phyloP scores from a whole-genome alignment of 2,329 filamentous ascomycete genomes.

The Aspergillus pseudotamarii region DNA sequence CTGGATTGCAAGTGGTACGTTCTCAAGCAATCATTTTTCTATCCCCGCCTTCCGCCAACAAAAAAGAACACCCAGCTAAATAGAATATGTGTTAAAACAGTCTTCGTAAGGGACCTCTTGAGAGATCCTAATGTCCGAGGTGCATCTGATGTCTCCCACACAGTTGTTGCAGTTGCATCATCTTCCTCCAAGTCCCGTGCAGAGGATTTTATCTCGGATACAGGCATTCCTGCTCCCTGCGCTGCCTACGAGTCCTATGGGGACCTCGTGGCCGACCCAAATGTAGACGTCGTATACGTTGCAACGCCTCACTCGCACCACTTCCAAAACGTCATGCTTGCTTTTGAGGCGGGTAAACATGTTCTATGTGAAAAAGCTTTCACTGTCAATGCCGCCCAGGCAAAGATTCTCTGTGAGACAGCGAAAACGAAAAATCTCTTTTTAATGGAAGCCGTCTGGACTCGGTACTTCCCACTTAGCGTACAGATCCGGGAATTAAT shows the following conservation, averaged over 20 bases:
- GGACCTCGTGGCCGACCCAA: constrained; percentile 75
- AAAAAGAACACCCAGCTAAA: not conserved
- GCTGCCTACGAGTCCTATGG: constrained; percentile 79
- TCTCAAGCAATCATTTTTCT: not conserved
- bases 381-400: constrained; percentile 79
- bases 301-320: constrained; percentile 91
- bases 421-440: constrained; percentile 74
- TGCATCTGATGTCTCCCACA: constrained; percentile 73
- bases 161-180: constrained; percentile 77
- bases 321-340: constrained; percentile 88
- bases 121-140: constrained; percentile 70
- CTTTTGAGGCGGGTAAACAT: constrained; percentile 79
- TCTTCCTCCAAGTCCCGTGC: constrained; percentile 73
- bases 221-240: constrained; percentile 68
- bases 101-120: constrained; percentile 76
- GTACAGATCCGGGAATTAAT: constrained; percentile 64
- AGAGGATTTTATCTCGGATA: constrained; percentile 70
- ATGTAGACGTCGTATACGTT: constrained; percentile 85
- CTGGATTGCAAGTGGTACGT: constrained; percentile 45
- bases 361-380: constrained; percentile 91
- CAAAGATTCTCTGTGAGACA: constrained; percentile 69
- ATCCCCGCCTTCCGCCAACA: not conserved
- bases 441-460: constrained; percentile 90
- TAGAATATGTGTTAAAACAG: constrained; percentile 31
- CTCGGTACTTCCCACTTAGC: constrained; percentile 82